Evolutionary conservation across 2,329 filamentous ascomycete genomes (phyloP).

Genomic region (Pyrenochaeta sp.): DNA sequence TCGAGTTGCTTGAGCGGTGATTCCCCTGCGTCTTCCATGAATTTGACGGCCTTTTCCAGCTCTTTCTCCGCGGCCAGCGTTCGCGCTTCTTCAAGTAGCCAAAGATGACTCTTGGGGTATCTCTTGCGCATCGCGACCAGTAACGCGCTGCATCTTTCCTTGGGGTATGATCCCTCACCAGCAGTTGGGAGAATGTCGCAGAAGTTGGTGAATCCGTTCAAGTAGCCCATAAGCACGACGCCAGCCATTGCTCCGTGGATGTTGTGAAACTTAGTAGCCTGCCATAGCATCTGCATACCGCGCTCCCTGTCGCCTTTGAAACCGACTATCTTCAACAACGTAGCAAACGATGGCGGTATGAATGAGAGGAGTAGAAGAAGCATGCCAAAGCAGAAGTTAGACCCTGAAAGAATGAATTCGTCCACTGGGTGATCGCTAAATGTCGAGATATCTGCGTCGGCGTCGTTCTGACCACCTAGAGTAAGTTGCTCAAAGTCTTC

Average conservation of each 20-base stretch:
- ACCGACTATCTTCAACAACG: slow-evolving; percentile 84
- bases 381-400: slow-evolving; percentile 88
- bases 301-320: slow-evolving; percentile 88
- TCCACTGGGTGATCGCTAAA: slow-evolving; percentile 78
- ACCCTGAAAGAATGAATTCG: slow-evolving; percentile 86
- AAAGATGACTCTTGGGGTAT: slow-evolving; percentile 84
- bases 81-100: slow-evolving; percentile 87
- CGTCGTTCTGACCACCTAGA: slow-evolving; percentile 39
- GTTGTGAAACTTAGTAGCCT: slow-evolving; percentile 83
- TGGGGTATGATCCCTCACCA: slow-evolving; percentile 71
- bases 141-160: slow-evolving; percentile 70
- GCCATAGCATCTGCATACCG: slow-evolving; percentile 88
- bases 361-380: slow-evolving; percentile 89
- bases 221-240: slow-evolving; percentile 82
- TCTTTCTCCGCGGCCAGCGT: slow-evolving; percentile 73
- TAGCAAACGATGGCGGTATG: slow-evolving; percentile 89
- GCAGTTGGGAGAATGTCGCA: slow-evolving; percentile 83
- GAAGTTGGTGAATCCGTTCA: slow-evolving; percentile 85
- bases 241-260: slow-evolving; percentile 92
- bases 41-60: slow-evolving; percentile 71
- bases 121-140: slow-evolving; percentile 76
- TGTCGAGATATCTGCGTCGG: slow-evolving; percentile 67
- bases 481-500: slow-evolving; percentile 45
- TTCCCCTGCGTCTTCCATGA: slow-evolving; percentile 67
- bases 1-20: slow-evolving; percentile 88